Percentiles rank a stretch among this genome's conserved stretches.
phyloP scores from a whole-genome alignment of 345 rosid genomes.

The Heritiera fomes region DNA sequence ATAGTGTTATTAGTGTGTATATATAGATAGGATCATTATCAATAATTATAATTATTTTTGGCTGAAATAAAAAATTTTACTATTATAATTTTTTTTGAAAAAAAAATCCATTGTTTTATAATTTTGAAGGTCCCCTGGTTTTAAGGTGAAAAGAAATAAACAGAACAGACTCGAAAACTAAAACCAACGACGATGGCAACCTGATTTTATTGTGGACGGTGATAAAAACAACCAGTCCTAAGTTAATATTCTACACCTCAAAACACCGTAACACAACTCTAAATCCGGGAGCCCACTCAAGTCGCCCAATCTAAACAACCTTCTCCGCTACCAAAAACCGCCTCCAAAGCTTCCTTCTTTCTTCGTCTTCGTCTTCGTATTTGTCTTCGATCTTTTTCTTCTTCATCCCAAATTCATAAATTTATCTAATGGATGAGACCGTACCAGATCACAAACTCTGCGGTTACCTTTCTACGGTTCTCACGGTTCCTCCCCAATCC shows the following conservation, averaged over 20 bases:
- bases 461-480: conserved; percentile 69
- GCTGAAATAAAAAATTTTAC: too few species aligned
- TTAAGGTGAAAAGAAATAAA: neutral
- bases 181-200: too few species aligned
- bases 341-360: too few species aligned
- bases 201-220: too few species aligned
- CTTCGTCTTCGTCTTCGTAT: too few species aligned
- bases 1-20: too few species aligned
- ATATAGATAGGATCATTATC: too few species aligned
- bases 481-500: conserved; percentile 34
- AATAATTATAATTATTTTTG: too few species aligned
- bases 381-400: neutral
- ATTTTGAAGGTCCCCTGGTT: neutral
- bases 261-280: neutral
- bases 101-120: too few species aligned
- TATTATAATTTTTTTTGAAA: too few species aligned
- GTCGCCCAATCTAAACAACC: neutral
- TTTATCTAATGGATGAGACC: conserved; percentile 26
- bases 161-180: too few species aligned
- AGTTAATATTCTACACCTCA: neutral
- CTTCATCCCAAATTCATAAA: neutral
- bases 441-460: conserved; percentile 58
- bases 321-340: neutral
- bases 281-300: neutral
- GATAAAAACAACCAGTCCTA: neutral